A percentile compares a stretch with the other conserved stretches of the same genome.
Evolutionary conservation across 768 basidiomycete species (phyloP).

Genomic region (Hypsizygus marmoreus): DNA sequence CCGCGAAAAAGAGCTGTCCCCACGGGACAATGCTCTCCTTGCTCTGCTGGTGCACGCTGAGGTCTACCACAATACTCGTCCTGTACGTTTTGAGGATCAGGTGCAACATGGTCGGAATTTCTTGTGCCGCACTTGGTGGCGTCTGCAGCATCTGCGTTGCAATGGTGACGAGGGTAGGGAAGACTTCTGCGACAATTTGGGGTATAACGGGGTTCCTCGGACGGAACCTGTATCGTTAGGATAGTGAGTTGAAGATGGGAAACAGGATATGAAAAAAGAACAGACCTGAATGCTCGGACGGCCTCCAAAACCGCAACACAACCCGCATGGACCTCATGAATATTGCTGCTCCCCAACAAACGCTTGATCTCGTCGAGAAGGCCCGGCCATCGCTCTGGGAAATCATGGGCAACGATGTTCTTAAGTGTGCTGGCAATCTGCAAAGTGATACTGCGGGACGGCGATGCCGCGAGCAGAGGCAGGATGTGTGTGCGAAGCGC

Average conservation of each 20-base stretch:
- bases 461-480: constrained; percentile 67
- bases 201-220: constrained; percentile 62
- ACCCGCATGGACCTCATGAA: constrained; percentile 79
- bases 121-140: constrained; percentile 62
- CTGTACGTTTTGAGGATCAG: constrained; percentile 88
- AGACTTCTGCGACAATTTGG: constrained; percentile 58
- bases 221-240: constrained; percentile 56
- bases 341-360: constrained; percentile 62
- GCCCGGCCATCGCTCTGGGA: constrained; percentile 74
- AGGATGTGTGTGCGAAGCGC: constrained; percentile 71
- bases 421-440: constrained; percentile 79
- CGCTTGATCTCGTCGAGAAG: constrained; percentile 68
- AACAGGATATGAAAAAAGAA: constrained; percentile 6
- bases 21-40: constrained; percentile 80
- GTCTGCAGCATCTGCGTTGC: constrained; percentile 68
- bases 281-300: constrained; percentile 74
- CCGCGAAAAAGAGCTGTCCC: constrained; percentile 80
- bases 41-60: constrained; percentile 74
- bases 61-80: constrained; percentile 73
- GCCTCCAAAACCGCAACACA: constrained; percentile 78
- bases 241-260: background rate
- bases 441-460: constrained; percentile 66
- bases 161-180: constrained; percentile 77
- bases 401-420: constrained; percentile 73
- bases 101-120: constrained; percentile 83